Evolutionary conservation across 2,329 filamentous ascomycete species (phyloP), one percentile per base, ranked within the genome.

Genomic region (Fusarium sp.): DNA sequence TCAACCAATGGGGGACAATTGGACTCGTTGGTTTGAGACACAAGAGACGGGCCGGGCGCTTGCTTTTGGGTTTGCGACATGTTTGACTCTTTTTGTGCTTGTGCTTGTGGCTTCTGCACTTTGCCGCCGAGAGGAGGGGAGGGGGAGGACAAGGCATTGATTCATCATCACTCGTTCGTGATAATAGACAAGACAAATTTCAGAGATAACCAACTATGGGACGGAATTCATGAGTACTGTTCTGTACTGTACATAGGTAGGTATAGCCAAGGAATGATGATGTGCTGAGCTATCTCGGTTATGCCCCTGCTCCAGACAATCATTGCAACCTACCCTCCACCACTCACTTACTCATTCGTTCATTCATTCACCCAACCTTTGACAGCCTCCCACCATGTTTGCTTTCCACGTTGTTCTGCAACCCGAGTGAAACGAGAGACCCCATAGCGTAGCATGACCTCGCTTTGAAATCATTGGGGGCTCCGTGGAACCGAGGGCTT

Each of bases 401-500:
- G 16, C 13, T 23, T 40, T 40, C 36, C 34, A 58, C 16, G 11
- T 38, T 44, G n/a, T 31, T 16, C 44, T 53, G 54, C 49, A 49
- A 34, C 56, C 53, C 25, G 33, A 49, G 50, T 54, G 56, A 61
- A 44, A 51, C 38, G 36, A 14, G 61, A 8, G 42, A 38, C 36
- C 33, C 46, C 27, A 34, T 23, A 14, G n/a, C 53, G 44, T 38
- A 16, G 44, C 31, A 51, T 64, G 58, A 55, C 62, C 33, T 13
- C 16, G 20, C 18, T 38, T 8, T n/a, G 27, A 29, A 10, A 49
- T 38, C n/a, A 33, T 54, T 55, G 44, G 54, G 54, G 25, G 40
- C 54, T 27, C 16, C 20, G 23, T 51, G n/a, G 60, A 42, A 70
- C 23, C 34, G 33, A 61, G n/a, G 42, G 50, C 25, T 51, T 44